phyloP scores from a whole-genome alignment of 2,329 filamentous ascomycete species.

The Geoglossum cookeanum region DNA sequence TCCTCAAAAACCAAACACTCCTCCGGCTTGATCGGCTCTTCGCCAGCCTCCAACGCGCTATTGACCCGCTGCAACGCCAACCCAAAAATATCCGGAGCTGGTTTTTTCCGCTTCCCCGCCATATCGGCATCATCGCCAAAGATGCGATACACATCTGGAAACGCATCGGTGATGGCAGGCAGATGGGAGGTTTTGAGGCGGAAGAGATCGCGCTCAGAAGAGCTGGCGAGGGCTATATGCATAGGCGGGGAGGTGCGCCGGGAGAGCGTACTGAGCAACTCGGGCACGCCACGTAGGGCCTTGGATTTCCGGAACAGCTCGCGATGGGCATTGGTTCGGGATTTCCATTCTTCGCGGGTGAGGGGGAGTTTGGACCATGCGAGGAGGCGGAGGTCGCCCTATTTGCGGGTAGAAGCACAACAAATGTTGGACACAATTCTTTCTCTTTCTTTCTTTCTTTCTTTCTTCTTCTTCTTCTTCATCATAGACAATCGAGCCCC shows the following conservation, averaged over 20 bases:
- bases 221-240: slow-evolving; percentile 74
- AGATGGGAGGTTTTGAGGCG: slow-evolving; percentile 50
- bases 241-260: slow-evolving; percentile 22
- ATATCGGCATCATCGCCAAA: slow-evolving; percentile 74
- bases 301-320: slow-evolving; percentile 54
- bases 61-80: slow-evolving; percentile 76
- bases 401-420: background rate
- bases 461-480: too few relatives aligned
- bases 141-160: slow-evolving; percentile 49
- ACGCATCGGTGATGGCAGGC: slow-evolving; percentile 35
- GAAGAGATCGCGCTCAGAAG: slow-evolving; percentile 53
- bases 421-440: background rate
- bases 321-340: slow-evolving; percentile 37
- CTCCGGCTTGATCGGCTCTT: slow-evolving; percentile 48
- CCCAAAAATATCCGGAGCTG: slow-evolving; percentile 83
- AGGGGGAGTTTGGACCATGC: slow-evolving; percentile 79
- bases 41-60: slow-evolving; percentile 34
- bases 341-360: slow-evolving; percentile 44
- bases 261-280: slow-evolving; percentile 42
- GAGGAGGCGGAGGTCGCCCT: slow-evolving; percentile 45
- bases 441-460: too few relatives aligned
- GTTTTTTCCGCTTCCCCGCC: slow-evolving; percentile 60
- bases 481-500: background rate
- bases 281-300: slow-evolving; percentile 58
- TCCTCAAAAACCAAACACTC: slow-evolving; percentile 98